phyloP scores from a whole-genome alignment of 805 yeast species.

The Metschnikowia continentalis region DNA sequence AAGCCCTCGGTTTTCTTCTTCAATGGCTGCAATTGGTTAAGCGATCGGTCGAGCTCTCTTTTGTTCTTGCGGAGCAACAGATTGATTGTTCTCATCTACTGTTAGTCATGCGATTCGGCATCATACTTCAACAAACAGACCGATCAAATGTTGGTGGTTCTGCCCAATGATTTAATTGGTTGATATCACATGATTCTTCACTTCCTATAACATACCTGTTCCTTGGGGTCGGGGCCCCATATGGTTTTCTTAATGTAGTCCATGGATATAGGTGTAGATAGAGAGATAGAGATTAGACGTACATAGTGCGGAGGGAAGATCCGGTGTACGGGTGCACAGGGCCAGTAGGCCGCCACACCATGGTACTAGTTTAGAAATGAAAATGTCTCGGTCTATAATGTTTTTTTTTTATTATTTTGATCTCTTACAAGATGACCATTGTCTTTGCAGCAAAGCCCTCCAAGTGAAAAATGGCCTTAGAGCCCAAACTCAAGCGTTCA shows the following conservation, averaged over 20 bases:
- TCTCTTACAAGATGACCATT: conserved; percentile 53
- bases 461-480: conserved; percentile 86
- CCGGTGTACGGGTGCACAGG: conserved; percentile 1
- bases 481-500: conserved; percentile 81
- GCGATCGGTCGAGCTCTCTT: conserved; percentile 77
- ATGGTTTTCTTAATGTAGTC: conserved; percentile 79
- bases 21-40: conserved; percentile 52
- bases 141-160: not conserved
- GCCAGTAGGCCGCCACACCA: not conserved
- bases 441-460: conserved; percentile 90
- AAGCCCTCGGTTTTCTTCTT: conserved; percentile 75
- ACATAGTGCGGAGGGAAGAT: not conserved
- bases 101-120: conserved; percentile 4
- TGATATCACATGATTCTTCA: not conserved
- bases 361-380: too few species aligned
- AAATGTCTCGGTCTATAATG: too few species aligned
- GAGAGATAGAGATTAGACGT: not conserved
- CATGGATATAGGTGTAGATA: conserved; percentile 41
- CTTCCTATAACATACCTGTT: conserved; percentile 49
- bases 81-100: conserved; percentile 67
- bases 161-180: not conserved
- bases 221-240: conserved; percentile 97
- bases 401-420: too few species aligned
- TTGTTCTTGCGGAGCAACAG: conserved; percentile 76
- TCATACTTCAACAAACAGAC: too few species aligned